These are phyloP conservation scores for Auricularia sp. DNA, from an alignment of 768 basidiomycete genomes.

Conservation along the genomic window DNA sequence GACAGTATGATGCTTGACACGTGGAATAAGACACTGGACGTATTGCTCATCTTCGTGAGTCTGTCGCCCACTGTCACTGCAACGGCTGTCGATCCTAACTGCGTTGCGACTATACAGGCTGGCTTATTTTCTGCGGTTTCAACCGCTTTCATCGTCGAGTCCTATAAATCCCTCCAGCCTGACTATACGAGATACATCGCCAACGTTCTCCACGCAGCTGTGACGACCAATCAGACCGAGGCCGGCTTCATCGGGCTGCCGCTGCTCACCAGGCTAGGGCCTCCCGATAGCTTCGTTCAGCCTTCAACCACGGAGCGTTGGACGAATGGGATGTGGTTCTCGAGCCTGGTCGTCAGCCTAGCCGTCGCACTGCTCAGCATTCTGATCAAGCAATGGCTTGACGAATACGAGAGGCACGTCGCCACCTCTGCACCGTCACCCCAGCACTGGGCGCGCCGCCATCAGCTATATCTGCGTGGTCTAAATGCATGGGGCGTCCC, in stretches of 20 bases:
- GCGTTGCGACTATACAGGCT: neutral
- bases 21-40: conserved; percentile 6
- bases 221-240: neutral
- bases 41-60: conserved; percentile 8
- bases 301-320: neutral
- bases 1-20: conserved; percentile 4
- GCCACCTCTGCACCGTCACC: neutral
- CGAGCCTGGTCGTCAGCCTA: neutral
- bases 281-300: neutral
- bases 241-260: neutral
- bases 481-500: neutral
- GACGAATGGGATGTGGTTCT: neutral
- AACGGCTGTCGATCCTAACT: neutral
- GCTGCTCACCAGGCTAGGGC: neutral
- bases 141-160: conserved; percentile 5
- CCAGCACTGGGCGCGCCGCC: neutral
- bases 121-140: conserved; percentile 7
- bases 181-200: conserved; percentile 1
- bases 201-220: neutral
- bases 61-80: too few relatives aligned
- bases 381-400: neutral
- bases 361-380: neutral
- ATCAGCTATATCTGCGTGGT: neutral
- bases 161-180: neutral
- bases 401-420: neutral